These are phyloP conservation scores for Solanum pimpinellifolium DNA, from an alignment of 257 asterid genomes.

Conservation along the genomic window DNA sequence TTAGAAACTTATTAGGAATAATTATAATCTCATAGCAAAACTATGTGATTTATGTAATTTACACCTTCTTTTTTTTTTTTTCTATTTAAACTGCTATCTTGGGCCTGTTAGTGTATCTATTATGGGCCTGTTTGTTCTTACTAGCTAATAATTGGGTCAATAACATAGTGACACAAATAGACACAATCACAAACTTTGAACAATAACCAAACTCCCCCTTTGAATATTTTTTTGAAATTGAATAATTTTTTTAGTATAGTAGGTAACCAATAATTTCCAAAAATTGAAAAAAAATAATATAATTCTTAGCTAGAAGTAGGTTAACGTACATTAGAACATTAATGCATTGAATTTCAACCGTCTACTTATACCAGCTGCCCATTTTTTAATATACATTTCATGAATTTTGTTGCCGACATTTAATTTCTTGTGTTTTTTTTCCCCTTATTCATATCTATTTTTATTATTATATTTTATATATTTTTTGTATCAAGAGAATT, in stretches of 20 bases:
- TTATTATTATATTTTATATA: neutral
- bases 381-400: neutral
- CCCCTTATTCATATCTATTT: neutral
- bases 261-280: neutral
- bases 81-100: neutral
- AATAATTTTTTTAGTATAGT: neutral
- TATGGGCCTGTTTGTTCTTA: neutral
- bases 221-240: neutral
- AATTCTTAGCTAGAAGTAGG: neutral
- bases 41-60: too few relatives aligned
- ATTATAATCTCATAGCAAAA: too few relatives aligned
- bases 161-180: neutral
- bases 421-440: neutral
- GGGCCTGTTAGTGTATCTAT: neutral
- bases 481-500: neutral
- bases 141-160: neutral
- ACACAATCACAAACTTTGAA: neutral
- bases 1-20: too few relatives aligned
- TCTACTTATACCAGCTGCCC: neutral
- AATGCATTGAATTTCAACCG: neutral
- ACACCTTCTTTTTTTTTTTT: too few relatives aligned
- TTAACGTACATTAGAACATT: neutral
- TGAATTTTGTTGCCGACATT: neutral
- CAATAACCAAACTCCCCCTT: neutral
- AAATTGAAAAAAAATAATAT: neutral